Percentiles rank a stretch among this genome's conserved stretches.
phyloP scores from a whole-genome alignment of 768 basidiomycete species.

The Gautieria morchelliformis region DNA sequence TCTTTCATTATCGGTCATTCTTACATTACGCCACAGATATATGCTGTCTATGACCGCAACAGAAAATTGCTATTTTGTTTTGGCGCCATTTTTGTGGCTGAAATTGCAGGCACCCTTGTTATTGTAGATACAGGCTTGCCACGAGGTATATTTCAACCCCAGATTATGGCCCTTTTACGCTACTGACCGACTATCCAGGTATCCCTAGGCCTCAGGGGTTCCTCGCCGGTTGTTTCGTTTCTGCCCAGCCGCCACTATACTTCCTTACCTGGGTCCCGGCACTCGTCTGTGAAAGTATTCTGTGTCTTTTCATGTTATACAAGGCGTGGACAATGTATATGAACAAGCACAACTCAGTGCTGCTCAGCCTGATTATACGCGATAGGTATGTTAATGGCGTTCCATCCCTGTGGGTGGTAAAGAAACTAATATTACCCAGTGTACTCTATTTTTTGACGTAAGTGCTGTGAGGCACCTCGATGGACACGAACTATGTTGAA shows the following conservation, averaged over 20 bases:
- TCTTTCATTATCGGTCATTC: background rate
- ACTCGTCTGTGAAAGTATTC: constrained; percentile 40
- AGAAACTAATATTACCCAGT: no score
- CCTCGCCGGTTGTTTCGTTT: background rate
- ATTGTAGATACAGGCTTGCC: constrained; percentile 16
- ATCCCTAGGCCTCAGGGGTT: background rate
- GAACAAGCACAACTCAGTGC: background rate
- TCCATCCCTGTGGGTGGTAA: no score
- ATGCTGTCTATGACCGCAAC: constrained; percentile 48
- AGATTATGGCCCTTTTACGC: background rate
- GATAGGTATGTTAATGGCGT: background rate
- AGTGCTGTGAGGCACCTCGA: no score
- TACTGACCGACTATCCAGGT: background rate
- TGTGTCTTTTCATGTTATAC: constrained; percentile 40
- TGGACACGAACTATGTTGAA: no score
- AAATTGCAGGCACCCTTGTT: constrained; percentile 17
- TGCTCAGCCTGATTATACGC: background rate
- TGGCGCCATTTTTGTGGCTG: constrained; percentile 31
- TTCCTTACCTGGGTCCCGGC: constrained; percentile 56
- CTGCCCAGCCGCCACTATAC: constrained; percentile 23
- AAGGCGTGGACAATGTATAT: constrained; percentile 38
- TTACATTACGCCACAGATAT: background rate
- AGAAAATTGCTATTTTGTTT: constrained; percentile 41
- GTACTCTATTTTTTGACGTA: no score
- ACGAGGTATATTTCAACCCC: constrained; percentile 24